A percentile compares a stretch with the other conserved stretches of the same genome.
phyloP scores from a whole-genome alignment of 225 moss, liverwort and hornwort genomes.

The Thuidium tamariscinum region DNA sequence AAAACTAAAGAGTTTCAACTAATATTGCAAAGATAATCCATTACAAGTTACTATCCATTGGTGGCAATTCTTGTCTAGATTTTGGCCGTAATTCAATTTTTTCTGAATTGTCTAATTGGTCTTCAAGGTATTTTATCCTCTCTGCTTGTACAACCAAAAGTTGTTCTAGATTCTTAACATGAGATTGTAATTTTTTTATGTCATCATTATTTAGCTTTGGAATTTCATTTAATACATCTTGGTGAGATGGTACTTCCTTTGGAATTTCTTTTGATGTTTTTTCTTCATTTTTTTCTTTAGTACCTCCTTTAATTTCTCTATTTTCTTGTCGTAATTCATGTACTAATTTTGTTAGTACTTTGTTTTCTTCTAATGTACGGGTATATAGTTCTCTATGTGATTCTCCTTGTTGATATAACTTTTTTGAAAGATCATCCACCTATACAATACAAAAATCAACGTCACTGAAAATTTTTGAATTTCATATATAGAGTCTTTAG shows the following conservation, averaged over 20 bases:
- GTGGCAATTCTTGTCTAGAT: conserved; percentile 18
- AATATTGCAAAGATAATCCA: not conserved
- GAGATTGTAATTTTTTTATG: conserved; percentile 1
- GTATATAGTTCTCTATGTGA: conserved; percentile 39
- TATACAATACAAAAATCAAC: not conserved
- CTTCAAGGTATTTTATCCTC: conserved; percentile 15
- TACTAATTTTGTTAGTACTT: conserved; percentile 31
- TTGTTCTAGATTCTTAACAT: not conserved
- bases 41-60: not conserved
- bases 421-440: conserved; percentile 62
- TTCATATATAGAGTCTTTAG: accelerated
- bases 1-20: not conserved
- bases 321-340: conserved; percentile 26
- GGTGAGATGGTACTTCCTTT: not conserved
- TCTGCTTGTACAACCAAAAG: not conserved
- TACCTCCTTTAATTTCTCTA: not conserved
- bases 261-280: not conserved
- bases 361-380: conserved; percentile 44
- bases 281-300: not conserved
- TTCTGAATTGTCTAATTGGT: not conserved
- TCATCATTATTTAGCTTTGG: not conserved
- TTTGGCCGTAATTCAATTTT: conserved; percentile 4
- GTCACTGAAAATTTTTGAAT: too few relatives aligned
- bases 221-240: not conserved
- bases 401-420: conserved; percentile 49